Conservation (phyloP, 1,284 basidiomycete genomes). For the Rhodotorula sp. region DNA sequence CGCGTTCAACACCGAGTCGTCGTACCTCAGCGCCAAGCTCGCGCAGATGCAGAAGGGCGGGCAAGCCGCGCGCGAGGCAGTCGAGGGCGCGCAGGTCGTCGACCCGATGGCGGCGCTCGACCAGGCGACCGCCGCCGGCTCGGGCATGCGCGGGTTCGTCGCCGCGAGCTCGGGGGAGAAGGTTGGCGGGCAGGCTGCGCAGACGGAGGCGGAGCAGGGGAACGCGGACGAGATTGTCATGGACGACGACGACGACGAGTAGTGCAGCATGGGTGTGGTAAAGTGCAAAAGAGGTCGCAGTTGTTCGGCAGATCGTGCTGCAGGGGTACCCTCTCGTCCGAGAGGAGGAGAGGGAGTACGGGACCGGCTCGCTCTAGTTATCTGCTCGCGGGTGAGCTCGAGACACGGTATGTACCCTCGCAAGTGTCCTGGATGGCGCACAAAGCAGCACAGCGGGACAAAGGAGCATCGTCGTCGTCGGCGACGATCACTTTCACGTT, state of each 20-base stretch:
- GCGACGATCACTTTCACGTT: neutral
- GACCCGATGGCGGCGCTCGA: constrained; percentile 43
- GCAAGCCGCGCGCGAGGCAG: constrained; percentile 28
- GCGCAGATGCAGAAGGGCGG: constrained; percentile 22
- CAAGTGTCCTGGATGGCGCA: neutral
- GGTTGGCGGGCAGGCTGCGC: constrained; percentile 16
- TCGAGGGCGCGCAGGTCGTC: constrained; percentile 18
- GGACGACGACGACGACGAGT: constrained; percentile 30
- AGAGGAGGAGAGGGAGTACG: too few relatives aligned
- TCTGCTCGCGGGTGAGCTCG: too few relatives aligned
- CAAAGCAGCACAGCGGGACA: neutral
- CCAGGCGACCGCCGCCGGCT: constrained; percentile 21
- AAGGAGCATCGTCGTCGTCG: neutral
- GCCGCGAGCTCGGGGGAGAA: constrained; percentile 19
- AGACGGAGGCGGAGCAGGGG: neutral
- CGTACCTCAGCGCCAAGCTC: constrained; percentile 52
- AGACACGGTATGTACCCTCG: too few relatives aligned
- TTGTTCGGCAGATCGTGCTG: neutral
- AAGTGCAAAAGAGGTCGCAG: neutral
- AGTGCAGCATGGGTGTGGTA: neutral
- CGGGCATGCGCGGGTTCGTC: constrained; percentile 25
- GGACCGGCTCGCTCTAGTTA: too few relatives aligned
- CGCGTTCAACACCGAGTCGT: constrained; percentile 93
- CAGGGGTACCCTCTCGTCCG: too few relatives aligned
- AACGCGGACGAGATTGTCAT: constrained; percentile 37